A percentile compares a stretch with the other conserved stretches of the same genome.
Evolutionary conservation across 495 filamentous ascomycete species (phyloP).

Genomic region (Tetracladium marchalianum): DNA sequence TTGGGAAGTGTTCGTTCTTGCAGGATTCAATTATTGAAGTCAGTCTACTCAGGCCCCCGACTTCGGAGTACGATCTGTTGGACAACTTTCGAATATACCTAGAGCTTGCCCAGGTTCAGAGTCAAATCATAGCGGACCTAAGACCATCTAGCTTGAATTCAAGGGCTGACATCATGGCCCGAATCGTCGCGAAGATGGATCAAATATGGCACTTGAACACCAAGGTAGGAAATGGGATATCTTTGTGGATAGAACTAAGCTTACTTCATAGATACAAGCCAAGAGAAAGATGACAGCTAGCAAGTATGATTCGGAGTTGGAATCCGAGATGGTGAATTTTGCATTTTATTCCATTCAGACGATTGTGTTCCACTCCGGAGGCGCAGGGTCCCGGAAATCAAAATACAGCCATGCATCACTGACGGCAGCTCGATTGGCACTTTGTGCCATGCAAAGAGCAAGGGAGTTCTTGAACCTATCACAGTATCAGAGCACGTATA

Average conservation of each 20-base stretch:
- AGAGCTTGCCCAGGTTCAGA: slow-evolving; percentile 3
- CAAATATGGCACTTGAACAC: slow-evolving; percentile 2
- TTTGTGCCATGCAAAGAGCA: slow-evolving; percentile 2
- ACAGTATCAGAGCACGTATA: slow-evolving; percentile 4
- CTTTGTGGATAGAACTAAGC: no score
- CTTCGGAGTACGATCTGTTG: not conserved
- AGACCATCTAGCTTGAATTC: not conserved
- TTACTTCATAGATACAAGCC: not conserved
- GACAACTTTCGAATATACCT: slow-evolving; percentile 5
- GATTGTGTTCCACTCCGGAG: slow-evolving; percentile 4
- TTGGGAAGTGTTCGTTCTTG: slow-evolving; percentile 1
- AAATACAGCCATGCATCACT: slow-evolving; percentile 1
- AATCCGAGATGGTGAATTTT: slow-evolving; percentile 6
- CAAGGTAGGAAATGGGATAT: not conserved
- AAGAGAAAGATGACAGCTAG: not conserved
- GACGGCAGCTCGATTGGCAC: slow-evolving; percentile 1
- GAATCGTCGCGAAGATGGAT: not conserved
- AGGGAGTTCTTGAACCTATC: not conserved
- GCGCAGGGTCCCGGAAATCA: not conserved
- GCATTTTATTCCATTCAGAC: slow-evolving; percentile 9
- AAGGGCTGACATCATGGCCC: not conserved
- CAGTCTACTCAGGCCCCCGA: not conserved
- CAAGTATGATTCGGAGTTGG: slow-evolving; percentile 3
- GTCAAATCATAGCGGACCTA: slow-evolving; percentile 1
- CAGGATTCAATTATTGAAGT: slow-evolving; percentile 3